Base-by-base conservation (phyloP, 768 basidiomycete genomes). In the Favolaschia claudopus region DNA sequence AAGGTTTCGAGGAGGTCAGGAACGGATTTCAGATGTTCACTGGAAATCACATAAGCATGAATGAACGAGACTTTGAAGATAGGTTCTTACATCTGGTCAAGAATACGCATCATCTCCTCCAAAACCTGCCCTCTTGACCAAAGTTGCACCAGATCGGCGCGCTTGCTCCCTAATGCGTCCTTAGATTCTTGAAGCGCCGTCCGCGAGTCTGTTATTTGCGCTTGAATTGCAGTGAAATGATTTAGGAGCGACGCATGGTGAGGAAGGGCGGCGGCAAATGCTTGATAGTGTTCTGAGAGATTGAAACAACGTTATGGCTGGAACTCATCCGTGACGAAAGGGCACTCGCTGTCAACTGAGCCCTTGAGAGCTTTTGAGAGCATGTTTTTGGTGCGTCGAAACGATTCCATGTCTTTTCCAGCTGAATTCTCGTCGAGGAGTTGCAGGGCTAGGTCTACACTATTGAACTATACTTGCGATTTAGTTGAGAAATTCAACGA, bases 51-150 rank as follows among this genome's bases (percentile, higher is more conserved):
- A 39, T 40, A 36, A 38, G 65, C 62, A 67, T 69, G 58, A 67
- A 60, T 42, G 37, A 45, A 47, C 22, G 24, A 20, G 37, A 34
- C 24, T 61, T 63, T 63, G 34, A 12, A 10, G 36, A 43, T 44
- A 13, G 29, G 44, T 6, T 74, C 91, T 60, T 65, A 96, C 96
- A 99, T 96, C 69, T 94, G 91, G 71, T 98, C 95, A 61, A 99
- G 71, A n/a, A 98, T 82, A 39, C 86, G 86, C 68, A 96, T 83
- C 95, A 99, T 99, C 73, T 99, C 97, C 68, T 96, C 92, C 19
- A 99, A 75, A n/a, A 86, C 89, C 68, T 96, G 92, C 51, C 92
- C 91, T 67, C 96, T 82, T 31, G 89, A 83, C 89, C 94, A 95
- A 25, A 99, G 79, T 68, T 93, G 95, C 42, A 89, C 93, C 28